A percentile compares a stretch with the other conserved stretches of the same genome.
Conservation (phyloP, 768 basidiomycete species). For the Auriscalpium vulgare region DNA sequence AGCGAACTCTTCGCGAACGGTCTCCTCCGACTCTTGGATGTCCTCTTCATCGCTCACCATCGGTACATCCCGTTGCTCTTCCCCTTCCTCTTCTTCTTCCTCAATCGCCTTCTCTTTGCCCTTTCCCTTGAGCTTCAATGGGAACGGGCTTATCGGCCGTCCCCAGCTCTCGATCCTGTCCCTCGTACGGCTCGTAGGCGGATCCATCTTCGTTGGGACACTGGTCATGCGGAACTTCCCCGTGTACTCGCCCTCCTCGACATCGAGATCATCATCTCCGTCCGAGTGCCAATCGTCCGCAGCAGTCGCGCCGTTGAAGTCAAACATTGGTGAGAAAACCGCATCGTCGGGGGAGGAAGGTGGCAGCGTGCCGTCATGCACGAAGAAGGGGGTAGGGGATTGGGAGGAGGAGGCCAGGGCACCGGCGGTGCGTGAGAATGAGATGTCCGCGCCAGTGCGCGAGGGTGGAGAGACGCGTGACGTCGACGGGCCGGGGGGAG, state of each 20-base stretch:
- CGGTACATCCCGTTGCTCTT: slow-evolving; percentile 17
- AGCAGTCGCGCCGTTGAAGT: slow-evolving; percentile 12
- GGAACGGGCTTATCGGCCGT: slow-evolving; percentile 63
- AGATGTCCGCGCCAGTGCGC: slow-evolving; percentile 10
- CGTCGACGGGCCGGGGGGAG: slow-evolving; percentile 11
- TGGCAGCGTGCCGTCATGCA: slow-evolving; percentile 12
- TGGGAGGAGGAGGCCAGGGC: background rate
- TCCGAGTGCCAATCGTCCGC: slow-evolving; percentile 14
- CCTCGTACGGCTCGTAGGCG: slow-evolving; percentile 49
- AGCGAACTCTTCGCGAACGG: too few species aligned
- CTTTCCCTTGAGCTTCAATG: slow-evolving; percentile 16
- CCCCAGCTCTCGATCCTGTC: slow-evolving; percentile 54
- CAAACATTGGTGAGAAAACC: slow-evolving; percentile 14
- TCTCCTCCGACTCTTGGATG: background rate
- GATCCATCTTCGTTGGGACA: slow-evolving; percentile 58
- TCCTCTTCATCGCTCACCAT: slow-evolving; percentile 10
- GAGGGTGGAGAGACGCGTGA: slow-evolving; percentile 5
- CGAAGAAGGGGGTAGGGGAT: slow-evolving; percentile 7
- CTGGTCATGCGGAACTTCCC: slow-evolving; percentile 49
- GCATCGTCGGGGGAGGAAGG: slow-evolving; percentile 3
- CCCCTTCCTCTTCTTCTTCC: slow-evolving; percentile 14
- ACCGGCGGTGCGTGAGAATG: background rate
- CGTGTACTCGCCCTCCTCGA: slow-evolving; percentile 58
- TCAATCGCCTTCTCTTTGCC: slow-evolving; percentile 15
- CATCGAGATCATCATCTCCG: slow-evolving; percentile 18